These are phyloP conservation scores for Mycena capillaripes DNA, from an alignment of 768 basidiomycete genomes.

Conservation along the genomic window DNA sequence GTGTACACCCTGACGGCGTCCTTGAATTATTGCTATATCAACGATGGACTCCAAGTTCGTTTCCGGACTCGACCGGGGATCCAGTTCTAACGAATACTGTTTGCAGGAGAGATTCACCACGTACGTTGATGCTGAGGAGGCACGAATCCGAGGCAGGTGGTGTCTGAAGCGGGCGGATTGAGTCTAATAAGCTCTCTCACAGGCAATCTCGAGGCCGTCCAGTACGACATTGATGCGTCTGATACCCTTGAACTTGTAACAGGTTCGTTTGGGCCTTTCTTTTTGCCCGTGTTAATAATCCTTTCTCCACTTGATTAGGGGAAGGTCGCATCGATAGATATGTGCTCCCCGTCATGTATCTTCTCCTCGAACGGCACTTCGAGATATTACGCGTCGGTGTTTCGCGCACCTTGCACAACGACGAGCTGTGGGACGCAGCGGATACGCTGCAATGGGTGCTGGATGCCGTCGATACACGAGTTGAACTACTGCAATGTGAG, in stretches of 20 bases:
- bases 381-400: constrained; percentile 22
- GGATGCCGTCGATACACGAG: background rate
- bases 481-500: constrained; percentile 6
- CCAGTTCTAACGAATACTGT: too few relatives aligned
- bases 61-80: background rate
- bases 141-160: constrained; percentile 20
- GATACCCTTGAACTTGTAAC: constrained; percentile 27
- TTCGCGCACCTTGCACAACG: background rate
- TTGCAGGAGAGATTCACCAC: constrained; percentile 25
- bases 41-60: constrained; percentile 15
- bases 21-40: constrained; percentile 1
- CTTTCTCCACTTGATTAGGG: constrained; percentile 5
- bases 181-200: background rate
- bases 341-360: constrained; percentile 16
- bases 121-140: constrained; percentile 27
- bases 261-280: background rate
- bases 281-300: background rate
- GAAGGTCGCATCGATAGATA: constrained; percentile 32
- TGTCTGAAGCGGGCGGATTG: too few relatives aligned
- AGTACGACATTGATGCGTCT: constrained; percentile 26
- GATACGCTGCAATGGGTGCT: constrained; percentile 13
- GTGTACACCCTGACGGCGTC: constrained; percentile 11
- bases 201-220: constrained; percentile 34
- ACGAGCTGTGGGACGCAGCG: constrained; percentile 20
- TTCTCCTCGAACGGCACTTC: constrained; percentile 27